Base-by-base conservation (phyloP, 169 alveolate genomes). In the Eimeria praecox region DNA sequence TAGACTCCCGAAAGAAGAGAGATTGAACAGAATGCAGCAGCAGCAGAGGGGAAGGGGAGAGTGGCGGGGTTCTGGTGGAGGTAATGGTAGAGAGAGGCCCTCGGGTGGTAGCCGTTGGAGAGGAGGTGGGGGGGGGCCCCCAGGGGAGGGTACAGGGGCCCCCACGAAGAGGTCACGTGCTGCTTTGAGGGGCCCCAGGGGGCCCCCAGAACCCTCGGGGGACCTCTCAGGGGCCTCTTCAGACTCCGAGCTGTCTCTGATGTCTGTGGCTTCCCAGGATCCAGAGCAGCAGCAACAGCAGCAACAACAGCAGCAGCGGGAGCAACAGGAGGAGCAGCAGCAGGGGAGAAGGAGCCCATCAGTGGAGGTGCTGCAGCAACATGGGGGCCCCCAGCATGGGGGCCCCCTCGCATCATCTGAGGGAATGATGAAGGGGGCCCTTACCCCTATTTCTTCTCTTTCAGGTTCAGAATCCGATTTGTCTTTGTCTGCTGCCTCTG, bases 201-300 rank as follows among this genome's bases (percentile, higher is more conserved):
- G 91, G 24, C 91, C 56, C 46, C 59, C 73, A 30, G 91, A 20
- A 12, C 35, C 20, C 66, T 49, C 56, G 2, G 91, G 52, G 49
- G 91, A 33, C 22, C 73, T 64, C 56, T 64, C 38, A 18, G 88
- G 73, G 44, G 69, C 46, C 69, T 38, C 64, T 40, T 82, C 91
- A 1, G 91, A 82, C 22, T 82, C 91, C 10, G 91, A 82, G 91
- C 30, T 82, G 75, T 82, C 91, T 16, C 49, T 82, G 20, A 82
- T 82, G 91, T 82, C 91, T 27, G 91, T 82, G 8, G 91, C 91
- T 8, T 82, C 91, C 1, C 73, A 82, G 56, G 91, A 82, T 8
- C 91, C 49, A 52, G 42, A 52, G 35, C 75, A 46, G 44, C 46
- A 38, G 66, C 30, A 46, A 22, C 91, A 40, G 91, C 54, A 52